These are phyloP conservation scores for Iris pallida DNA, from an alignment of 116 monocot genomes.

Conservation along the genomic window DNA sequence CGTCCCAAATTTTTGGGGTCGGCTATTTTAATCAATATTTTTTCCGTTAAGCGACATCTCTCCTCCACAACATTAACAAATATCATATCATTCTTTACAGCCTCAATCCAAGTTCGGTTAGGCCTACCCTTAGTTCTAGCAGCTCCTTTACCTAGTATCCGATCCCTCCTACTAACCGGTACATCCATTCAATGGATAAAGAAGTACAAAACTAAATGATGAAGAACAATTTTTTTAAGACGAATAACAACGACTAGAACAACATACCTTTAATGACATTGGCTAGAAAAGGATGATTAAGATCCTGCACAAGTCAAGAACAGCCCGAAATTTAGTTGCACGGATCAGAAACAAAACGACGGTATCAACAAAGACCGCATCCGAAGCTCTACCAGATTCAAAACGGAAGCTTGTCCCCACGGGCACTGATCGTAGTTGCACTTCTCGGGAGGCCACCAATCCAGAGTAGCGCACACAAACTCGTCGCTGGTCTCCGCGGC, in stretches of 20 bases:
- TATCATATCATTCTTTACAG: no score
- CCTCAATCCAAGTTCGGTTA: no score
- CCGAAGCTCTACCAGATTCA: constrained; percentile 60
- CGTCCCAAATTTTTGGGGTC: no score
- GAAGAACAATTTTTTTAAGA: neutral
- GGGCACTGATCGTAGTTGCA: constrained; percentile 90
- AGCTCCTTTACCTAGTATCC: neutral
- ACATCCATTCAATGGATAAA: neutral
- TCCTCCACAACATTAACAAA: no score
- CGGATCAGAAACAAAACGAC: no score
- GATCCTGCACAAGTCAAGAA: constrained; percentile 32
- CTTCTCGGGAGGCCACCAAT: constrained; percentile 97
- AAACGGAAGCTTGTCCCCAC: constrained; percentile 71
- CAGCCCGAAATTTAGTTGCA: no score
- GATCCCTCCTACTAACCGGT: no score
- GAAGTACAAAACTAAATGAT: neutral
- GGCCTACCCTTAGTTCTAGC: neutral
- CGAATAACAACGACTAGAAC: neutral
- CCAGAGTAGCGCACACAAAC: constrained; percentile 85
- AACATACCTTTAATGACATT: constrained; percentile 56
- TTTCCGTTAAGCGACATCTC: no score
- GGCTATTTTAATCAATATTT: no score
- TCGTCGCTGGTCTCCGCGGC: constrained; percentile 51
- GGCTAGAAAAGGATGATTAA: constrained; percentile 43
- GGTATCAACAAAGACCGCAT: no score